phyloP scores from a whole-genome alignment of 768 basidiomycete species.

The Russula sp. region DNA sequence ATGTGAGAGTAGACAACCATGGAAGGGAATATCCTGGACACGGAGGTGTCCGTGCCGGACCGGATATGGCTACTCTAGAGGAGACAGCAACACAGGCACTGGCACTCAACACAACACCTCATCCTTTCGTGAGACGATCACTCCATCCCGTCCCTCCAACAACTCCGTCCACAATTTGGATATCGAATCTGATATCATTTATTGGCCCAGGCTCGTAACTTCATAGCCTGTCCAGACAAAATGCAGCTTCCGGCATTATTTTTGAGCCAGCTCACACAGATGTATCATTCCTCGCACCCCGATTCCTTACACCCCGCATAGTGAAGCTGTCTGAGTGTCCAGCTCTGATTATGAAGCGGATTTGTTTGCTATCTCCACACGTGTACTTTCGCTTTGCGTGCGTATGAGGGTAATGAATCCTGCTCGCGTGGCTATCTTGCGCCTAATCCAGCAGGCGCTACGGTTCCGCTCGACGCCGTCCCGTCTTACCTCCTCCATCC shows the following conservation, averaged over 20 bases:
- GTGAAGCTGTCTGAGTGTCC: slow-evolving; percentile 4
- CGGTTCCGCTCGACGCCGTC: slow-evolving; percentile 6
- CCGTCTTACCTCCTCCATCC: neutral
- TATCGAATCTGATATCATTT: neutral
- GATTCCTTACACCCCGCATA: neutral
- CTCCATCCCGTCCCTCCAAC: slow-evolving; percentile 6
- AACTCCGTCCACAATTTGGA: neutral
- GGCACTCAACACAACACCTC: neutral
- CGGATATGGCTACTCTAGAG: neutral
- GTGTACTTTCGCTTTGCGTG: slow-evolving; percentile 1
- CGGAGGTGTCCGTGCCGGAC: slow-evolving; percentile 3
- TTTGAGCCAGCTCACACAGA: neutral
- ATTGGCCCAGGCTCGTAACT: neutral
- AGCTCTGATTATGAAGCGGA: neutral
- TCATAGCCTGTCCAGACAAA: neutral
- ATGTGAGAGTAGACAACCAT: neutral
- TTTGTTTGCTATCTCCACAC: neutral
- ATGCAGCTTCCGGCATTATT: neutral
- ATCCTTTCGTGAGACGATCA: neutral
- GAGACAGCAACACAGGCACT: neutral
- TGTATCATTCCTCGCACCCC: too few relatives aligned
- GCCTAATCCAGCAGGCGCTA: slow-evolving; percentile 13
- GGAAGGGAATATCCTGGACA: neutral
- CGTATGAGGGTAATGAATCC: neutral
- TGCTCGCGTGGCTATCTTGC: slow-evolving; percentile 22